Base-by-base conservation (phyloP, 2,329 filamentous ascomycete species). In the Calonectria pseudoturangicola region DNA sequence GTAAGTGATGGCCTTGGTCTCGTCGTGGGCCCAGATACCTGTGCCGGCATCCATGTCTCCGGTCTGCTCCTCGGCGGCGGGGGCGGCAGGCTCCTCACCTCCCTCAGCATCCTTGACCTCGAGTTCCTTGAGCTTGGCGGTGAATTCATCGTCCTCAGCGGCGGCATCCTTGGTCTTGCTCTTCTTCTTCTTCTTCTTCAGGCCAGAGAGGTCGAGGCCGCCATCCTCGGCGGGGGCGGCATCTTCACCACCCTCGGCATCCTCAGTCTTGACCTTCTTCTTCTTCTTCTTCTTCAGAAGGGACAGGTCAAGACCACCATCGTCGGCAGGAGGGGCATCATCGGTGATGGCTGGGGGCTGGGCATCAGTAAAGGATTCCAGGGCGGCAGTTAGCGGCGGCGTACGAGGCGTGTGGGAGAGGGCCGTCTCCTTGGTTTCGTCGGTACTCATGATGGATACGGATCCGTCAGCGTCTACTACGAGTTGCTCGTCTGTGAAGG, bases 381-480 rank as follows among this genome's bases (percentile, higher is more conserved):
- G 86, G 77, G 88, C 88, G 83, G 87, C 87, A 79, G 88, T 87
- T 77, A 89, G 84, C 82, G 88, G 89, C 86, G 88, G 89, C 89
- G 88, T 92, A 92, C 91, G 89, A 81, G 91, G 86, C 83, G 92
- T 90, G 86, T 97, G 95, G 83, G 93, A 95, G 88, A 93, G 91
- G 78, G 95, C 95, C 80, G 94, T 94, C 78, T 93, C 91, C 88
- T 95, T 95, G 76, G 93, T 89, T 81, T 95, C 94, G 81, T 93
- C 92, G 80, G 90, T 89, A 78, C 94, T 92, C 84, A 92, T 89
- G 86, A 94, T 92, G 81, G 91, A 95, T 83, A 98, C 92, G 83
- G 93, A 92, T 81, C 96, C 96, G 89, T 98, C 94, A 85, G 92
- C 91, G 88, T 98, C 94, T 84, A 98, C 96, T 81, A 98, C 92